Evolutionary conservation across 306 rosid species (phyloP).

Genomic region (Abrus precatorius): DNA sequence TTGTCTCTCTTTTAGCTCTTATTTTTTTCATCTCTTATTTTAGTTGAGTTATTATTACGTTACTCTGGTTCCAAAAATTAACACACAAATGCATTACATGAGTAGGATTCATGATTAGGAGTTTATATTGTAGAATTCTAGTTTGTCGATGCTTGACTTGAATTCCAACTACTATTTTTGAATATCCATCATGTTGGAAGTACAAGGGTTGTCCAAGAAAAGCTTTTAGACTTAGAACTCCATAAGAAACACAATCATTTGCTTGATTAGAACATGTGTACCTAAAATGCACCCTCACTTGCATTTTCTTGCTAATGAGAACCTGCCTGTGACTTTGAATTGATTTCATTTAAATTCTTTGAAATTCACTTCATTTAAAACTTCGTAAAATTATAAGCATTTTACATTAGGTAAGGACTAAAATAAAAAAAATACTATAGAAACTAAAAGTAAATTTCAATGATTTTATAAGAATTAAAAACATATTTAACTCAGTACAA

Average conservation of each 20-base stretch:
- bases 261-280: slow-evolving; percentile 18
- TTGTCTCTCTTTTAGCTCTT: too few species aligned
- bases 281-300: slow-evolving; percentile 49
- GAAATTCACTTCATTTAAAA: too few species aligned
- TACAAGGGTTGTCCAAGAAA: slow-evolving; percentile 71
- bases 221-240: slow-evolving; percentile 48
- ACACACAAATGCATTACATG: slow-evolving; percentile 65
- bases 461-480: too few species aligned
- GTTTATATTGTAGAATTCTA: slow-evolving; percentile 63
- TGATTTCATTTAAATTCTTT: neutral
- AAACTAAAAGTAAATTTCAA: too few species aligned
- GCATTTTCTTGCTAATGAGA: slow-evolving; percentile 71
- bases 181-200: slow-evolving; percentile 96
- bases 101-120: slow-evolving; percentile 82
- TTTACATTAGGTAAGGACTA: too few species aligned
- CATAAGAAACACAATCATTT: slow-evolving; percentile 35
- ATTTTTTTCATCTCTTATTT: too few species aligned
- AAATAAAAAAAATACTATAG: too few species aligned
- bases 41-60: too few species aligned
- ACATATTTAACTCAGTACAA: too few species aligned
- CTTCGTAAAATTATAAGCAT: too few species aligned
- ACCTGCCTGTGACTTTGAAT: slow-evolving; percentile 57
- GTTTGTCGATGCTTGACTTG: slow-evolving; percentile 68
- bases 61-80: neutral
- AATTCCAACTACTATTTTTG: slow-evolving; percentile 89